Percentiles rank a stretch among this genome's conserved stretches.
These are phyloP conservation scores for Trichosporon coremiiforme DNA, from an alignment of 1,284 basidiomycete genomes.

Conservation along the genomic window DNA sequence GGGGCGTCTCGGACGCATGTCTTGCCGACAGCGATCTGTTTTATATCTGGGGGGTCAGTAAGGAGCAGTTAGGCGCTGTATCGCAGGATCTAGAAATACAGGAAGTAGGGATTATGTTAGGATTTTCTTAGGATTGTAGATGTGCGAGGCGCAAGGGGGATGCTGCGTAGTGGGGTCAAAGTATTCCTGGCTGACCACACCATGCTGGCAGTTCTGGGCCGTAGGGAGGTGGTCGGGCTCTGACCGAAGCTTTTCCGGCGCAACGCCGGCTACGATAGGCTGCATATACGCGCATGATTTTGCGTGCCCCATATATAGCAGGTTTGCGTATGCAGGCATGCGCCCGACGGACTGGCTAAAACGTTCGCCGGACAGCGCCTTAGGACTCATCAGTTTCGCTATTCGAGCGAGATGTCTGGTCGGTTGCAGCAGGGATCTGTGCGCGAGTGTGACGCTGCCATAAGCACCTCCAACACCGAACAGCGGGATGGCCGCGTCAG, in stretches of 20 bases:
- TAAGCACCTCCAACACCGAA: background rate
- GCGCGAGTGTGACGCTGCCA: background rate
- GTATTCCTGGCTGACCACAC: too few species aligned
- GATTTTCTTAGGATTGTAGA: background rate
- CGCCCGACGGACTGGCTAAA: too few species aligned
- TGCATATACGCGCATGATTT: background rate
- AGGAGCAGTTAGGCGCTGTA: background rate
- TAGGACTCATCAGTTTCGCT: too few species aligned
- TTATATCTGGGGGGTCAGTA: background rate
- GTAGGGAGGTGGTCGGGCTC: too few species aligned
- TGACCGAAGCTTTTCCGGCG: background rate
- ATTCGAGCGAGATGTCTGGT: background rate
- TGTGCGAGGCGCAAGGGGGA: background rate
- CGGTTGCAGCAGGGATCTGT: background rate
- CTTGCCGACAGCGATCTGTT: background rate
- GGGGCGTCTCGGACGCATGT: background rate
- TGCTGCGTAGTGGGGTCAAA: background rate
- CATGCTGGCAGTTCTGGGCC: too few species aligned
- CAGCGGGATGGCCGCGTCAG: background rate
- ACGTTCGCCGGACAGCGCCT: too few species aligned
- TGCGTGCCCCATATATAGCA: background rate
- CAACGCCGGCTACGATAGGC: background rate
- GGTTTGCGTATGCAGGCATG: background rate
- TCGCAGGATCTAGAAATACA: background rate
- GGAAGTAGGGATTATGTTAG: too few species aligned